Percentiles rank a stretch among this genome's conserved stretches.
Conservation (phyloP, 768 basidiomycete species). For the Pisolithus albus region DNA sequence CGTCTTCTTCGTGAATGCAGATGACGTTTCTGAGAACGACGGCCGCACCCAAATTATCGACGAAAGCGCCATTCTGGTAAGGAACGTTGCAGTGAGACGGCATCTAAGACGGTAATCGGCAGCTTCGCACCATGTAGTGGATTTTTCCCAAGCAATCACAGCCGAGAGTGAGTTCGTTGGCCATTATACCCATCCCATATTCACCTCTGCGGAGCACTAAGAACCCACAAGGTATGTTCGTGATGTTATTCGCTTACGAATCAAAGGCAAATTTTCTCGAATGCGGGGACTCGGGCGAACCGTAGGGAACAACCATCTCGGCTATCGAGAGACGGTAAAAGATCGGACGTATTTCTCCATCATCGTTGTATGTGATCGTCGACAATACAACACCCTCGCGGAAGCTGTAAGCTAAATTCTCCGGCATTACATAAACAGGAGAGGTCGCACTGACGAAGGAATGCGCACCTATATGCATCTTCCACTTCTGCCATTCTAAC, state of each 20-base stretch:
- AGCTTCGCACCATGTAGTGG: constrained; percentile 60
- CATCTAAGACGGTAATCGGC: background rate
- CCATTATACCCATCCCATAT: constrained; percentile 90
- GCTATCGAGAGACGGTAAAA: constrained; percentile 79
- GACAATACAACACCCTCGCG: constrained; percentile 80
- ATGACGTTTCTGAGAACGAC: constrained; percentile 77
- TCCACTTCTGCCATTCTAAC: constrained; percentile 95
- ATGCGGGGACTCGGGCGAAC: constrained; percentile 78
- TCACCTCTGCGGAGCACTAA: constrained; percentile 49
- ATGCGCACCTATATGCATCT: constrained; percentile 73
- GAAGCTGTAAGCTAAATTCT: constrained; percentile 54
- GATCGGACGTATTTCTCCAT: constrained; percentile 79
- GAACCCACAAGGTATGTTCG: background rate
- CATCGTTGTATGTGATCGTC: constrained; percentile 82
- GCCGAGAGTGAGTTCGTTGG: constrained; percentile 83
- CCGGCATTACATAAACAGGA: no score
- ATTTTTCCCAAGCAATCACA: constrained; percentile 88
- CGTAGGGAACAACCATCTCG: constrained; percentile 94
- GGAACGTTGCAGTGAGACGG: constrained; percentile 6
- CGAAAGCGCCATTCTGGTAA: constrained; percentile 60
- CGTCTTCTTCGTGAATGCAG: constrained; percentile 92
- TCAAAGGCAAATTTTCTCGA: constrained; percentile 89
- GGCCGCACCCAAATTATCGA: constrained; percentile 70
- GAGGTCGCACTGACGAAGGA: background rate
- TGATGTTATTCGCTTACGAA: constrained; percentile 38